Evolutionary conservation across 2,329 filamentous ascomycete genomes (phyloP), one percentile per base, ranked within the genome.

Genomic region (Pseudogymnoascus sp.): DNA sequence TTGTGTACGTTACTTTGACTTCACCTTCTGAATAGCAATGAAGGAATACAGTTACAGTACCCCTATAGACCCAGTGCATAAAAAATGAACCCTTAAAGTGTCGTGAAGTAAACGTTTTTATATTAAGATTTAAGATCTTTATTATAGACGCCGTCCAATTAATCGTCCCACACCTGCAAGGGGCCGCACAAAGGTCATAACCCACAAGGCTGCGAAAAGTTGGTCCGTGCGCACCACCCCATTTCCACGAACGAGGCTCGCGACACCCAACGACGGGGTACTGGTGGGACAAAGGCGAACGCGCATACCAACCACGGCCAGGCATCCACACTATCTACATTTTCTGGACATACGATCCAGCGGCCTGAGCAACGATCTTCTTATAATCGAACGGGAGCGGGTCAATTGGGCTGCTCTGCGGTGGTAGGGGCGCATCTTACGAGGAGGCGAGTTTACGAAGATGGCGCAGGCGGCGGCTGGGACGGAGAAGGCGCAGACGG

Each of bases 181-280:
- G 47, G 47, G 47, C 47, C 26, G 23, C 26, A 31, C 23, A 5
- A 26, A 13, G 10, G 10, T 13, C 10, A 11, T 10, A 53, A 53
- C 47, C 47, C 47, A 53, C 44, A 53, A 53, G 47, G 26, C 47
- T 53, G 47, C 47, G 26, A 53, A 53, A 53, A 31, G 47, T 53
- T 53, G 47, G 47, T 53, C 47, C 47, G 47, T 53, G 47, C 47
- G 26, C 47, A 4, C 47, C 26, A 53, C 47, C 47, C 47, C 47
- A 53, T 31, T 53, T 17, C 23, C n/a, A 53, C 47, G 47, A 53
- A 53, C 47, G 47, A 53, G 47, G 47, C 47, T 53, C 47, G 15
- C 47, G 26, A 31, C 26, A 15, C 4, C 4, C 47, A 31, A 53
- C 47, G 47, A 53, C 47, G 47, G 47, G 47, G 15, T 23, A 53